Evolutionary conservation across 2,329 filamentous ascomycete genomes (phyloP), one percentile per base, ranked within the genome.

Genomic region (Trichoderma koningii): DNA sequence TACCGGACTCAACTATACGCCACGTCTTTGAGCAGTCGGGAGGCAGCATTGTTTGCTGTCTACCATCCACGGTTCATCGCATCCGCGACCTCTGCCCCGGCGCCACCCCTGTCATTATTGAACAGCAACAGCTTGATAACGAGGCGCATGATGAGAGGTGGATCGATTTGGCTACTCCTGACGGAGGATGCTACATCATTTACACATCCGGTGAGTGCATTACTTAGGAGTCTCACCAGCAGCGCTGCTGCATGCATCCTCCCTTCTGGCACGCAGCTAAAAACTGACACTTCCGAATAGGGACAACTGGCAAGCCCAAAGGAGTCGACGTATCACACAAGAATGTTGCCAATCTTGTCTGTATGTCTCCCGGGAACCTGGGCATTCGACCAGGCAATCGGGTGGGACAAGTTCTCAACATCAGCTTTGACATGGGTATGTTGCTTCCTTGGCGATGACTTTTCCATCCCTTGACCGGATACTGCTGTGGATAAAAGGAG

Each of bases 381-480:
- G 81, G 79, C 3, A 82, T 87, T 57, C 73, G 69, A 12, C 72
- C 77, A 2, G 84, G 84, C 14, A 81, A 77, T 12, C 79, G 79
- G 14, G 84, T 87, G 7, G 83, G 81, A 3, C 83, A 85, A 63
- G 76, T 86, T 7, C 76, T 87, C 47, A 86, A 83, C 66, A 81
- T 87, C 51, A 83, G 82, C 50, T 87, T 87, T 67, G 85, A 87
- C 68, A 87, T 87, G 84, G 83, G 84, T 85, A 76, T 70, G 82
- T 51, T 44, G 5, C 42, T 44, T 15, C 63, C 14, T 41, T 48
- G 30, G 48, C 2, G 21, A 12, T 44, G 19, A 21, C 14, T 30
- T 53, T 15, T 50, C 30, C 28, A 52, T 41, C 23, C 44, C 30
- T 26, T 6, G 28, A 53, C 38, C 26, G 44, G 64, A 73, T 53